Base-by-base conservation (phyloP, 352 stramenopile species). In the Albugo laibachii region DNA sequence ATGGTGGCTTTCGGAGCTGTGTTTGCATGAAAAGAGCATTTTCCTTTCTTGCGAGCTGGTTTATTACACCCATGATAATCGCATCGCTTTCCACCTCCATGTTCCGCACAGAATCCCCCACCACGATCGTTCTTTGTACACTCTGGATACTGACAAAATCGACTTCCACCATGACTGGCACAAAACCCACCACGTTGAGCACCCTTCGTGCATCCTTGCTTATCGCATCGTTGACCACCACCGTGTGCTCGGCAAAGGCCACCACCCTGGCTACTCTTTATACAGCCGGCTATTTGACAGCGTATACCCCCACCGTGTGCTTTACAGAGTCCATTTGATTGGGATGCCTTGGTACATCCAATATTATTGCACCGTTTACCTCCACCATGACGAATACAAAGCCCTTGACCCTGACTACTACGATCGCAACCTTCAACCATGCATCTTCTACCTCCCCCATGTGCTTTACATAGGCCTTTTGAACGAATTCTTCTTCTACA, bases 51-150 rank as follows among this genome's bases (percentile, higher is more conserved):
- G 20, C 80, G 72, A 27, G 75, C 75, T 0, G 78, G 80, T 44
- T 82, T 81, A 58, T 83, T 82, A 62, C 80, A 93, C 27, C 63
- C 66, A 2, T 67, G 43, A 45, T 80, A 55, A 48, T 80, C 69
- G 56, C 80, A 93, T 14, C 78, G 73, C 51, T 86, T 84, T 53
- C 78, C 80, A 34, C 80, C 80, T 43, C 80, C 80, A 52, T 93
- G 80, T 45, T 86, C 69, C 4, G 78, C 78, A 53, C 80, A 93
- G 50, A 80, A 91, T 38, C 80, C 80, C 20, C 78, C 80, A 12
- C 80, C 78, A 15, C 78, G 73, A 53, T 91, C 80, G 50, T 87
- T 87, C 60, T 91, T 91, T 49, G 71, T 84, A 61, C 80, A 93
- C 44, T 84, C 76, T n/a, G 68, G 66, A 47, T 83, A 66, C 56